A percentile compares a stretch with the other conserved stretches of the same genome.
phyloP scores from a whole-genome alignment of 495 filamentous ascomycete genomes.

The Xylaria scruposa region DNA sequence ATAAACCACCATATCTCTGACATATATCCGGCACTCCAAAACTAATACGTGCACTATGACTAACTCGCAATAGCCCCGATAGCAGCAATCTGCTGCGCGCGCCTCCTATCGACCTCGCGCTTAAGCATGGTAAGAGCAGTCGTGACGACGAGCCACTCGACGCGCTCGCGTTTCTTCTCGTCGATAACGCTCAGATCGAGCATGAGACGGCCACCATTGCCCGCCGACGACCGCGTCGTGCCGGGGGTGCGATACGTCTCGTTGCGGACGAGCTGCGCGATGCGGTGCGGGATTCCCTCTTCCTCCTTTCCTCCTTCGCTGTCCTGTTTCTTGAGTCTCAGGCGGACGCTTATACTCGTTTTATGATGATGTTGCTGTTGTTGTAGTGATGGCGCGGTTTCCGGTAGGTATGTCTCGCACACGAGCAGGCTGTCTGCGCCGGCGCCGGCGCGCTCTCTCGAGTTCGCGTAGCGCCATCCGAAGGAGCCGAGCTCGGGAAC shows the following conservation, averaged over 20 bases:
- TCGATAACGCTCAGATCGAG: slow-evolving; percentile 43
- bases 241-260: slow-evolving; percentile 47
- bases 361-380: background rate
- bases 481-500: slow-evolving; percentile 48
- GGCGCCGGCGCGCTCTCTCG: slow-evolving; percentile 40
- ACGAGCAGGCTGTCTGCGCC: slow-evolving; percentile 45
- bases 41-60: background rate
- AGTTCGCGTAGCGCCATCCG: slow-evolving; percentile 57
- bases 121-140: slow-evolving; percentile 64
- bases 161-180: slow-evolving; percentile 41
- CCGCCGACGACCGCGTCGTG: slow-evolving; percentile 43
- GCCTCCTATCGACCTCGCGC: slow-evolving; percentile 62
- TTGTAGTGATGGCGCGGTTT: slow-evolving; percentile 2
- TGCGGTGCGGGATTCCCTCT: slow-evolving; percentile 33
- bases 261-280: slow-evolving; percentile 56
- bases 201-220: slow-evolving; percentile 60
- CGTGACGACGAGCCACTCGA: slow-evolving; percentile 55
- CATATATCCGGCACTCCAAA: background rate
- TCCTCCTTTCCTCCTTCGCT: background rate
- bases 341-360: slow-evolving; percentile 1
- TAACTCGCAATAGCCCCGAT: slow-evolving; percentile 42
- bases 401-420: slow-evolving; percentile 33
- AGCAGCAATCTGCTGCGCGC: slow-evolving; percentile 52
- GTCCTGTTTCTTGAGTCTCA: slow-evolving; percentile 28
- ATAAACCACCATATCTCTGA: background rate